Percentiles rank a stretch among this genome's conserved stretches.
phyloP scores from a whole-genome alignment of 2,329 filamentous ascomycete genomes.

The Paraphoma chrysanthemicola region DNA sequence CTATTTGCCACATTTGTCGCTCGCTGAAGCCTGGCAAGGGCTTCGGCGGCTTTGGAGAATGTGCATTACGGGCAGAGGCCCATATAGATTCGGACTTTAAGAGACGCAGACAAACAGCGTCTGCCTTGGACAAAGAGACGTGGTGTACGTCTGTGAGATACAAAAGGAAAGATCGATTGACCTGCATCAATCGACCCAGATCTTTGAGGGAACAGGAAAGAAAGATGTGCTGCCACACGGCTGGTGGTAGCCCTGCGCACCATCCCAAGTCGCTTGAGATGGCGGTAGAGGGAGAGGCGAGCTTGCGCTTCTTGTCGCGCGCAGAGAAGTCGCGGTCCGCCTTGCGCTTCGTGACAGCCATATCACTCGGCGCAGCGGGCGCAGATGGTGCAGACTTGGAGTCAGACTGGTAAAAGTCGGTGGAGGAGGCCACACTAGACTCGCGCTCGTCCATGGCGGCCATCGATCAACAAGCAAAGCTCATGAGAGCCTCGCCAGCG shows the following conservation, averaged over 20 bases:
- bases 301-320: conserved; percentile 43
- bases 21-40: conserved; percentile 72
- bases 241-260: conserved; percentile 59
- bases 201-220: conserved; percentile 68
- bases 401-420: conserved; percentile 46
- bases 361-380: conserved; percentile 15
- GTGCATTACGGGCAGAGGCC: conserved; percentile 70
- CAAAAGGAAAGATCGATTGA: conserved; percentile 71
- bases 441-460: conserved; percentile 43
- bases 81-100: conserved; percentile 72
- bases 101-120: conserved; percentile 43
- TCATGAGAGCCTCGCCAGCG: conserved; percentile 40
- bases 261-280: conserved; percentile 22
- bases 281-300: conserved; percentile 21
- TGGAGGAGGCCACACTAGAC: conserved; percentile 43
- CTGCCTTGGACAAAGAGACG: conserved; percentile 40
- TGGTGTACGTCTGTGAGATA: conserved; percentile 47
- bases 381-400: conserved; percentile 22
- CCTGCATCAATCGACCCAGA: conserved; percentile 69
- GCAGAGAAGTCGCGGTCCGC: conserved; percentile 31
- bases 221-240: conserved; percentile 76
- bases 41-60: conserved; percentile 71
- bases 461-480: conserved; percentile 28
- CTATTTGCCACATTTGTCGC: conserved; percentile 77
- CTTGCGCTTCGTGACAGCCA: conserved; percentile 43